Conservation (phyloP, 2,329 filamentous ascomycete genomes). For the Chaetomium sp. region DNA sequence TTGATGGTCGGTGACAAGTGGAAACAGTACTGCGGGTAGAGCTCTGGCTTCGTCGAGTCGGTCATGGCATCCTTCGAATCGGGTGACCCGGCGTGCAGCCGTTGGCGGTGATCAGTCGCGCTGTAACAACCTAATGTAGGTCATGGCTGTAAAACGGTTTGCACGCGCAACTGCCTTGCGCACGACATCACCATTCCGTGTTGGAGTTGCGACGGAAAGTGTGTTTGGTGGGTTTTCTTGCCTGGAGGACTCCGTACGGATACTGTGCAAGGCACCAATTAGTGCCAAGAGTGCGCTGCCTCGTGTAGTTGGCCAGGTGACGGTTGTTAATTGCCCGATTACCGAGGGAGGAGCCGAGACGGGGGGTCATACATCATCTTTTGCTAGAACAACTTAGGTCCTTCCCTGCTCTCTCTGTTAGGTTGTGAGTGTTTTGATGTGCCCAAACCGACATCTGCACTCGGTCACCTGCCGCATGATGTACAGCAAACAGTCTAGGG, state of each 20-base stretch:
- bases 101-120: neutral
- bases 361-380: neutral
- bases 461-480: neutral
- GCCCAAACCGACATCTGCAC: neutral
- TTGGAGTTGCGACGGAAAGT: neutral
- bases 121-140: neutral
- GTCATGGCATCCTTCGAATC: constrained; percentile 34
- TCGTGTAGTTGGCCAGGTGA: constrained; percentile 27
- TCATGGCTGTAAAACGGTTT: constrained; percentile 6
- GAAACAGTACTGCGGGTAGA: constrained; percentile 67
- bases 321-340: neutral
- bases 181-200: constrained; percentile 3
- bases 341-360: neutral
- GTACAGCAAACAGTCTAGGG: neutral
- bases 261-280: neutral
- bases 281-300: constrained; percentile 16
- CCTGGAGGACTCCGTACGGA: neutral
- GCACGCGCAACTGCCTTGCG: neutral
- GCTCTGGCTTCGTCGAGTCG: constrained; percentile 31
- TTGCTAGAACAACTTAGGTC: neutral
- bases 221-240: neutral
- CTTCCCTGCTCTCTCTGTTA: neutral
- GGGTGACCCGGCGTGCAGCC: constrained; percentile 17
- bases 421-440: neutral
- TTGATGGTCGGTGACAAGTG: constrained; percentile 62